A percentile compares a stretch with the other conserved stretches of the same genome.
phyloP scores from a whole-genome alignment of 495 filamentous ascomycete species.

The Penicillium cataractarum region DNA sequence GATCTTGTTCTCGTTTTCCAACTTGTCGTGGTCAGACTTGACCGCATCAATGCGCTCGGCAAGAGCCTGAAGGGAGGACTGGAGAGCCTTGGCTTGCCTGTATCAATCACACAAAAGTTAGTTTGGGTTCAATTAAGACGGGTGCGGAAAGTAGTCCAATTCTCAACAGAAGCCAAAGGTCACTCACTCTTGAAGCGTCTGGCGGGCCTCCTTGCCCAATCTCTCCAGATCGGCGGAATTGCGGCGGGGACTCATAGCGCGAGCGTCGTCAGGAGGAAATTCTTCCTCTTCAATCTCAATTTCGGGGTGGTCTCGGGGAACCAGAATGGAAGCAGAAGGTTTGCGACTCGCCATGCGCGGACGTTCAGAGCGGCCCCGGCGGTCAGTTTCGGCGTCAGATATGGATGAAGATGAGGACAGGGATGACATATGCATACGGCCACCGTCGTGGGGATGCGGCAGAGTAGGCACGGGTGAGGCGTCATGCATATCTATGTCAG shows the following conservation, averaged over 20 bases:
- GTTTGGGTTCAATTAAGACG: neutral
- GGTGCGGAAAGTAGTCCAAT: neutral
- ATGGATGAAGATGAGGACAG: conserved; percentile 51
- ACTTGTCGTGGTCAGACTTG: conserved; percentile 88
- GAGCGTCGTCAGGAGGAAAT: conserved; percentile 81
- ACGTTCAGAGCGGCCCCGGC: conserved; percentile 50
- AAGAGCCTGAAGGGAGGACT: conserved; percentile 83
- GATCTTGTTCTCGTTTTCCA: conserved; percentile 93
- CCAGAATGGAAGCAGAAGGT: conserved; percentile 79
- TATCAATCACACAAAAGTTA: neutral
- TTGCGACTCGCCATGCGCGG: conserved; percentile 65
- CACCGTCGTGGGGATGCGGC: conserved; percentile 49
- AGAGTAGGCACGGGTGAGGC: conserved; percentile 47
- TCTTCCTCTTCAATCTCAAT: conserved; percentile 69
- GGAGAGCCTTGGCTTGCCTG: conserved; percentile 85
- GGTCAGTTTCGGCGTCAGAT: conserved; percentile 52
- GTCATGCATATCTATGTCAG: conserved; percentile 45
- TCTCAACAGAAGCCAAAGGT: neutral
- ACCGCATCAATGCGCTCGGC: conserved; percentile 95
- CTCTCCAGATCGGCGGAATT: conserved; percentile 86
- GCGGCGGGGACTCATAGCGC: conserved; percentile 91
- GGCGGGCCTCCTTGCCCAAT: conserved; percentile 77
- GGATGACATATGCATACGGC: conserved; percentile 48
- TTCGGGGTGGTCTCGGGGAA: conserved; percentile 70
- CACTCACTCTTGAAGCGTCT: conserved; percentile 66